Evolutionary conservation across 1,284 basidiomycete species (phyloP).

Genomic region (Cystobasidium pallidum): DNA sequence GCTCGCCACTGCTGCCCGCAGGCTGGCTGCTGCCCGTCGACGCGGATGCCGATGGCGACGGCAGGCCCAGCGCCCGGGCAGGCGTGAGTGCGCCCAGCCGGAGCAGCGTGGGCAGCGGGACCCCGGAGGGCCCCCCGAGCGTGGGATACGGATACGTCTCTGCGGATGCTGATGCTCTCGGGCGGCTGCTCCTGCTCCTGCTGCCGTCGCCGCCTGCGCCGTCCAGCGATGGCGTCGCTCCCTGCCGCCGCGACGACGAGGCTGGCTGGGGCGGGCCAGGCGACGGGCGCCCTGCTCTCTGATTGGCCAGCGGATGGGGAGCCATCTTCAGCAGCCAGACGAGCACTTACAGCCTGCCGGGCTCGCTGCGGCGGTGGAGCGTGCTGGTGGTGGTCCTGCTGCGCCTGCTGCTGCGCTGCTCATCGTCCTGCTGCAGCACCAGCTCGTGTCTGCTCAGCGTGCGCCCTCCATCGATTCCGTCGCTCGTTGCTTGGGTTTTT

Average conservation of each 20-base stretch:
- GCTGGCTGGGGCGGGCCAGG: not conserved
- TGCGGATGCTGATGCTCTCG: conserved; percentile 2
- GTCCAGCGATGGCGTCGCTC: conserved; percentile 3
- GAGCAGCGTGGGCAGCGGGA: conserved; percentile 1
- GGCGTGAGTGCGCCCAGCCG: not conserved
- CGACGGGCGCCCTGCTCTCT: conserved; percentile 1
- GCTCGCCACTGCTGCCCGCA: conserved; percentile 23
- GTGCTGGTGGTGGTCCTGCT: not conserved
- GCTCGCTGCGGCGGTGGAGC: no score
- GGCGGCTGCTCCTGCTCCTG: conserved; percentile 16
- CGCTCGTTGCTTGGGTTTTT: no score
- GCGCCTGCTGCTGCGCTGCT: conserved; percentile 1
- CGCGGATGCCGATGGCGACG: conserved; percentile 5
- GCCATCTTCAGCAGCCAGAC: not conserved
- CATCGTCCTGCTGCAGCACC: conserved; percentile 16
- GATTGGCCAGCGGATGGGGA: conserved; percentile 10
- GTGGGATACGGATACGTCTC: not conserved
- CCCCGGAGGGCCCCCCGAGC: not conserved
- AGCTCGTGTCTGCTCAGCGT: not conserved
- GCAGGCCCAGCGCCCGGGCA: not conserved
- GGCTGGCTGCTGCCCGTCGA: not conserved
- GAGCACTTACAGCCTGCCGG: no score
- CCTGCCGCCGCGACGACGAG: not conserved
- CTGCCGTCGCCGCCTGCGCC: conserved; percentile 12
- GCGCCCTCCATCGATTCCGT: not conserved